Evolutionary conservation across 1,139 yeast genomes (phyloP), one percentile per base, ranked within the genome.

Genomic region (Nakaseomyces delphensis): DNA sequence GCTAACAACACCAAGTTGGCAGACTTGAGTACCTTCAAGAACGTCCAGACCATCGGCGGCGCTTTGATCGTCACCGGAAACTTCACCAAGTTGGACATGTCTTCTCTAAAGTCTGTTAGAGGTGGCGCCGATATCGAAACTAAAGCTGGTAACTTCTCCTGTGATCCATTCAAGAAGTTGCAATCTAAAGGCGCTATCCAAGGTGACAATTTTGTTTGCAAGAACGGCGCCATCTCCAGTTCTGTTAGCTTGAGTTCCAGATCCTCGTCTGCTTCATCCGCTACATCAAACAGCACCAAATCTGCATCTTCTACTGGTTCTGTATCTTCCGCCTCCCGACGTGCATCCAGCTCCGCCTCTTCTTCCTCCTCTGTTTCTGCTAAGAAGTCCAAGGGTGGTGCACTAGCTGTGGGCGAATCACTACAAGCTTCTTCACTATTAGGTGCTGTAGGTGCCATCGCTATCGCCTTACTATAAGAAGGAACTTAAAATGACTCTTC

Each of bases 111-210:
- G 56, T 76, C 81, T 59, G 95, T 91, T 61, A 76, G 77, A 65
- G 98, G 98, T 76, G 96, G 95, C 66, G 93, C 89, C 70, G 70
- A 70, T 61, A 73, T 91, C 63, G 81, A 81, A 64, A 76, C 95
- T 47, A 62, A 67, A 47, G 70, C 77, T 52, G 83, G 83, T 64
- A 79, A 80, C 59, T 79, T 86, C 69, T 76, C 85, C 69, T 91
- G 97, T 77, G 66, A 73, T 52, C 71, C 76, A 47, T 86, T 86
- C 74, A 76, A 81, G 67, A 63, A 66, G 48, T 73, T 81, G 64
- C 75, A 79, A 70, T 67, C 69, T 60, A 73, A 74, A 56, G 91
- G 93, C 68, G 83, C 76, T 63, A 77, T 89, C 65, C 85, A 79
- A 70, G 97, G 96, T 76, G 87, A 86, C 73, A 72, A 77, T 57